Base-by-base conservation (phyloP, 495 filamentous ascomycete genomes). In the Penicillium cinerascens region DNA sequence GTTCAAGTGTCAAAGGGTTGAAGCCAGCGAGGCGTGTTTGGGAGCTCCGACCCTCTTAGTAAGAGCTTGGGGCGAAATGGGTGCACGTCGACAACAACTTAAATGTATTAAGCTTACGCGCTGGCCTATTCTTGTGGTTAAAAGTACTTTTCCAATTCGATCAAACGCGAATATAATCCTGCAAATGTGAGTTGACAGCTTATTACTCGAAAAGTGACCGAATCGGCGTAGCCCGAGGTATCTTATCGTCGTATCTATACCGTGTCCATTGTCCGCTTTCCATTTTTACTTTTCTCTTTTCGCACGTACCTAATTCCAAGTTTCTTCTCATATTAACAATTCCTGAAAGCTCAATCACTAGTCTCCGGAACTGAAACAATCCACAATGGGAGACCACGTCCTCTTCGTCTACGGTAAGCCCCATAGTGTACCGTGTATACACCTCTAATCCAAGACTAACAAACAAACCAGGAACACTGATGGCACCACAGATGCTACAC, bases 401-500 rank as follows among this genome's bases (percentile, higher is more conserved):
- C 75, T 80, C 42, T 83, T 83, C 65, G 81, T 82, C 73, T 83
- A 83, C 57, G 80, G 80, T 33, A n/a, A n/a, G n/a, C n/a, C n/a
- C 13, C 10, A 10, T 78, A 74, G 39, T 60, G 76, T 33, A 54
- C 51, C 49, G 10, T 40, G 17, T 22, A 25, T 37, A 13, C 20
- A 18, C 20, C 21, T 44, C 39, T 21, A 35, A 29, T 15, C 18
- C 38, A 44, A 27, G 20, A 42, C 43, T 49, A 40, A 54, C 22
- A 36, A 42, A 35, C 9, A 29, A 33, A 20, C 9, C 42, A 78
- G 64, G 71, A 52, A 76, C 75, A 21, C 63, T 90, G 69, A 96
- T 96, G 89, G 86, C 84, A 3, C 82, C 87, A 8, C 79, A 85
- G 59, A 84, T 96, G 42, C 88, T 96, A 54, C 83, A 86, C 71